phyloP scores from a whole-genome alignment of 1,284 basidiomycete genomes.

The Rugosomyces carneus region DNA sequence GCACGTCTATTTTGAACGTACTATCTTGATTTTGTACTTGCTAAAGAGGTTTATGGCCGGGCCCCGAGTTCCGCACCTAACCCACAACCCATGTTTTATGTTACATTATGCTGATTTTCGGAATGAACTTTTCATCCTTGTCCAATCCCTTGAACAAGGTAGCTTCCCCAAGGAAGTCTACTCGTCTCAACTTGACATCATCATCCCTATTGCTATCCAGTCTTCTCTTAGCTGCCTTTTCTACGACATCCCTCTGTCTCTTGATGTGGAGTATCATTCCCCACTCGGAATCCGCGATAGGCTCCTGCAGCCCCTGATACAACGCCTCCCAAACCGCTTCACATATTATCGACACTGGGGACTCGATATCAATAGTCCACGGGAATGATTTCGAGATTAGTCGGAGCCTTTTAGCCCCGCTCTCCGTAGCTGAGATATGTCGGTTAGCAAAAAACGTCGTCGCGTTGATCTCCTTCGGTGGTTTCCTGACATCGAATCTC shows the following conservation, averaged over 20 bases:
- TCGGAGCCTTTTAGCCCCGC: slow-evolving; percentile 28
- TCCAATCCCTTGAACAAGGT: slow-evolving; percentile 54
- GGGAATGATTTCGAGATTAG: slow-evolving; percentile 54
- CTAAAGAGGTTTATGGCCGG: too few relatives aligned
- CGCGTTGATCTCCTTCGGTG: slow-evolving; percentile 34
- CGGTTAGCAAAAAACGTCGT: slow-evolving; percentile 36
- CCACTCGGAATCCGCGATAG: slow-evolving; percentile 58
- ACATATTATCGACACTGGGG: slow-evolving; percentile 38
- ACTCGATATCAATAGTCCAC: slow-evolving; percentile 50
- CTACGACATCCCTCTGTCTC: slow-evolving; percentile 27
- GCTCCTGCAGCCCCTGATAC: slow-evolving; percentile 40
- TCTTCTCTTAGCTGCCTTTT: slow-evolving; percentile 34
- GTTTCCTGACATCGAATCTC: slow-evolving; percentile 41
- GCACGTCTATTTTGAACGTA: too few relatives aligned
- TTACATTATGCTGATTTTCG: too few relatives aligned
- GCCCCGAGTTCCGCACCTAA: slow-evolving; percentile 1
- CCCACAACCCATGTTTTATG: slow-evolving; percentile 34
- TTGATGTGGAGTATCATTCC: slow-evolving; percentile 37
- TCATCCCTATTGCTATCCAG: slow-evolving; percentile 20
- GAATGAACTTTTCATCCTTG: slow-evolving; percentile 42
- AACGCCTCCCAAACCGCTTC: slow-evolving; percentile 48
- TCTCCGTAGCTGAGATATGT: slow-evolving; percentile 29
- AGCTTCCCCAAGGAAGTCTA: slow-evolving; percentile 52
- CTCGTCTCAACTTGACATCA: slow-evolving; percentile 37
- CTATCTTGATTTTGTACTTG: too few relatives aligned